Conservation (phyloP, 768 basidiomycete genomes). For the Stropharia rugosoannulata region DNA sequence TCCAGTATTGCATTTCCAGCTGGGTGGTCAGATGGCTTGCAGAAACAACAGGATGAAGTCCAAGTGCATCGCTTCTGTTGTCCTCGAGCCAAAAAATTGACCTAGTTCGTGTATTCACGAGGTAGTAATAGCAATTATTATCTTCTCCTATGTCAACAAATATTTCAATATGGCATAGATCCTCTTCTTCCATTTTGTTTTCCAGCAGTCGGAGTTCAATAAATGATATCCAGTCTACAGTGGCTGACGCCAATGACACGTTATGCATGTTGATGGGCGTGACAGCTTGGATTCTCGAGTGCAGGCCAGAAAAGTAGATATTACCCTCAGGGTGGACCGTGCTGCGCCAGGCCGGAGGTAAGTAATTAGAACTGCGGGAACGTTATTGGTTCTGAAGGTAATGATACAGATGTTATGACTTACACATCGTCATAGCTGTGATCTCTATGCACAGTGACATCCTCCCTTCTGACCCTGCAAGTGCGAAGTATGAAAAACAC, state of each 20-base stretch:
- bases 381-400: no score
- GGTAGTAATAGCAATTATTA: background rate
- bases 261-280: background rate
- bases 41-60: background rate
- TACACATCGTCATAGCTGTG: no score
- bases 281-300: background rate
- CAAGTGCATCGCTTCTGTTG: background rate
- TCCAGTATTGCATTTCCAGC: background rate
- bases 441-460: no score
- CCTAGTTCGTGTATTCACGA: background rate
- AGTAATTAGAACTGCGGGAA: background rate
- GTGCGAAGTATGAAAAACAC: no score
- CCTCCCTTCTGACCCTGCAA: no score
- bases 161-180: background rate
- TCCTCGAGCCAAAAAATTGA: background rate
- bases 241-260: background rate
- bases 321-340: background rate
- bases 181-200: background rate
- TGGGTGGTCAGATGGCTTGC: background rate
- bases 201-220: background rate
- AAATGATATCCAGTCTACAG: background rate
- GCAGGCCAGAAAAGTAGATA: background rate
- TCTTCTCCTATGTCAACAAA: background rate
- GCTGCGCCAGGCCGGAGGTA: background rate
- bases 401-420: no score